phyloP scores from a whole-genome alignment of 305 asterid genomes.

The Salvia sclarea region DNA sequence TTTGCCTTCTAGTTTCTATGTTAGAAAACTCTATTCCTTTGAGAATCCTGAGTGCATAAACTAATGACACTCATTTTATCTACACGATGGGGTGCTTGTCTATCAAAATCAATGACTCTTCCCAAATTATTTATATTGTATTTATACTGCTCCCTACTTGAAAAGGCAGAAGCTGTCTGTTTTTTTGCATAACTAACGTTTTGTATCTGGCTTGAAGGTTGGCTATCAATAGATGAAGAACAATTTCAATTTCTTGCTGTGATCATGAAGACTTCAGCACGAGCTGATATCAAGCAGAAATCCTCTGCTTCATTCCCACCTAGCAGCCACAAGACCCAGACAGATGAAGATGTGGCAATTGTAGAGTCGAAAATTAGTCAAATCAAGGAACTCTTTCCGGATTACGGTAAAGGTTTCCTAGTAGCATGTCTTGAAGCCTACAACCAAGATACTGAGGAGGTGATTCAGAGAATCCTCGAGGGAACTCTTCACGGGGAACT shows the following conservation, averaged over 20 bases:
- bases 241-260: conserved; percentile 63
- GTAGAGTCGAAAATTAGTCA: conserved; percentile 89
- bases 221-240: conserved; percentile 77
- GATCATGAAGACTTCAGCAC: conserved; percentile 50
- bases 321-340: conserved; percentile 35
- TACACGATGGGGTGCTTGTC: not conserved
- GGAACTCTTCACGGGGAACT: conserved; percentile 86
- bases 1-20: conserved; percentile 1
- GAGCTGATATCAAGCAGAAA: conserved; percentile 33
- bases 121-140: not conserved
- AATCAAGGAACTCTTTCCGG: conserved; percentile 89
- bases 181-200: conserved; percentile 8
- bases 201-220: conserved; percentile 52
- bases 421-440: conserved; percentile 90
- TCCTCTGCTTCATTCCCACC: conserved; percentile 32
- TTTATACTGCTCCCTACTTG: not conserved
- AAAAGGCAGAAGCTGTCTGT: not conserved
- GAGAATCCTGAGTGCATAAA: not conserved
- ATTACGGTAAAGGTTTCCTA: conserved; percentile 82
- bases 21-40: not conserved
- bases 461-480: conserved; percentile 91
- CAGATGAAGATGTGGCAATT: conserved; percentile 78
- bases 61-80: not conserved
- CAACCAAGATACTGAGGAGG: conserved; percentile 89
- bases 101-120: conserved; percentile 3